Percentiles rank a stretch among this genome's conserved stretches.
phyloP scores from a whole-genome alignment of 225 moss, liverwort and hornwort species.

The Sphagnum contortum region DNA sequence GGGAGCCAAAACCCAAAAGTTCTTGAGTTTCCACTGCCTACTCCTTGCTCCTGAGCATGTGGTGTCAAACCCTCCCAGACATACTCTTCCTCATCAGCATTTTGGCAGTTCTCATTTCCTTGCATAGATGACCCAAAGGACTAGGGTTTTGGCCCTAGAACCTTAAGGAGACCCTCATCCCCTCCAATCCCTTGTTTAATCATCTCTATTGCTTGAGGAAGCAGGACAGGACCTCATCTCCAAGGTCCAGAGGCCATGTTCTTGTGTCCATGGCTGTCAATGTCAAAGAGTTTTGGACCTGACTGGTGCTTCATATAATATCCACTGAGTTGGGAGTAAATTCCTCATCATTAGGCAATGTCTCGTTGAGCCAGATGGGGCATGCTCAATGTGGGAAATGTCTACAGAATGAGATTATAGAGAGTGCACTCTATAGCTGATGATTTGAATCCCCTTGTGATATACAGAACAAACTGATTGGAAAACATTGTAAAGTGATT shows the following conservation, averaged over 20 bases:
- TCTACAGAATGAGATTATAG: no score
- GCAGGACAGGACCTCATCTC: slow-evolving; percentile 47
- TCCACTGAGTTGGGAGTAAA: slow-evolving; percentile 51
- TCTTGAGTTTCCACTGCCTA: slow-evolving; percentile 21
- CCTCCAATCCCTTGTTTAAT: slow-evolving; percentile 29
- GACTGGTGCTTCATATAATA: slow-evolving; percentile 53
- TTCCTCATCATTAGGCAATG: slow-evolving; percentile 25
- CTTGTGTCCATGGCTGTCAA: slow-evolving; percentile 59
- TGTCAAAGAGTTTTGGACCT: slow-evolving; percentile 34
- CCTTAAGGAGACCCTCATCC: slow-evolving; percentile 6
- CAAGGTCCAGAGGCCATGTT: slow-evolving; percentile 37
- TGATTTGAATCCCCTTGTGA: no score
- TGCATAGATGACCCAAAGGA: no score
- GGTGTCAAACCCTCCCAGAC: slow-evolving; percentile 90
- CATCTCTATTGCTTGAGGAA: slow-evolving; percentile 34
- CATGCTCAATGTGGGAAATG: no score
- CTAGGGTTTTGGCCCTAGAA: no score
- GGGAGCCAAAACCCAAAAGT: background rate
- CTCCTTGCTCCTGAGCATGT: slow-evolving; percentile 38
- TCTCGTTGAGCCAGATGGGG: no score
- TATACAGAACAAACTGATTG: no score
- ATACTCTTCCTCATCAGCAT: slow-evolving; percentile 86
- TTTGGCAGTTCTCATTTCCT: slow-evolving; percentile 48
- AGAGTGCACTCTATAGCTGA: no score
- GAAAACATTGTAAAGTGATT: no score